Percentiles rank a stretch among this genome's conserved stretches.
Conservation (phyloP, 257 asterid species). For the Hygrophila difformis region DNA sequence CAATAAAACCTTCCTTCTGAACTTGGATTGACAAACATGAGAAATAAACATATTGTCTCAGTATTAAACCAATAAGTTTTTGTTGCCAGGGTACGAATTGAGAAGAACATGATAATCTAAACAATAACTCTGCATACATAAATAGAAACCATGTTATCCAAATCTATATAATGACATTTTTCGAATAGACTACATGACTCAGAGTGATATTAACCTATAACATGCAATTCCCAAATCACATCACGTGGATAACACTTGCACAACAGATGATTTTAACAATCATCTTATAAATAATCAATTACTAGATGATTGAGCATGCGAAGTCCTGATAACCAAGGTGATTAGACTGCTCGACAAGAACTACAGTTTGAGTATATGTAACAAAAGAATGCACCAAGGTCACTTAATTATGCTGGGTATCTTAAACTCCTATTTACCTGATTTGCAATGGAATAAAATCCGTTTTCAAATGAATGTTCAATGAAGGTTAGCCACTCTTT, state of each 20-base stretch:
- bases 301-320: background rate
- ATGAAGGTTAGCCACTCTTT: slow-evolving; percentile 69
- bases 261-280: background rate
- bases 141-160: slow-evolving; percentile 1
- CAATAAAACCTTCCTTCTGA: background rate
- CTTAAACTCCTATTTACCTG: slow-evolving; percentile 35
- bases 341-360: background rate
- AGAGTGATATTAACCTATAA: too few relatives aligned
- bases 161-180: slow-evolving; percentile 2
- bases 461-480: slow-evolving; percentile 55
- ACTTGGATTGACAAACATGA: background rate
- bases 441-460: slow-evolving; percentile 52
- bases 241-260: background rate
- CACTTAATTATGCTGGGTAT: background rate
- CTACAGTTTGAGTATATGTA: background rate
- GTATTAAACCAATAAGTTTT: background rate
- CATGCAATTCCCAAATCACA: too few relatives aligned
- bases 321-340: slow-evolving; percentile 4
- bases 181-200: background rate
- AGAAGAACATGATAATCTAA: slow-evolving; percentile 2
- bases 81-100: background rate
- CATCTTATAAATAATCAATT: background rate
- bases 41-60: background rate
- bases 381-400: background rate
- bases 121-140: slow-evolving; percentile 8